Evolutionary conservation across 495 filamentous ascomycete species (phyloP), one percentile per base, ranked within the genome.

Genomic region (Emericellopsis terricola): DNA sequence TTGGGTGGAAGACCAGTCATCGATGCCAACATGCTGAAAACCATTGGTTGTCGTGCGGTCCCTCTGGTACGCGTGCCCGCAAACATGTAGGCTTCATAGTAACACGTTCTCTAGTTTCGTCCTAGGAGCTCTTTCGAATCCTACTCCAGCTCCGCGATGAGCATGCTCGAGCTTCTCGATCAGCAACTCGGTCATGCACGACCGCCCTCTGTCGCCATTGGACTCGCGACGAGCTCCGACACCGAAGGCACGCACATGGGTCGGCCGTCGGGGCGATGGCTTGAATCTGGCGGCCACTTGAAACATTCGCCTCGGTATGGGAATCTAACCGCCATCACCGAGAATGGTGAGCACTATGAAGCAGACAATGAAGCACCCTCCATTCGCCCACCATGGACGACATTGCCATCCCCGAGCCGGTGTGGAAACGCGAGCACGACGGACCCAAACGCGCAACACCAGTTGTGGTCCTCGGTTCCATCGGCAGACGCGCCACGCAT

Each of bases 31-130:
- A 29, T 52, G 11, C 34, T 59, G 9, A 49, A 33, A 35, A 47
- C 57, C 11, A 44, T 62, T 17, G 60, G 60, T 13, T 38, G 43
- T 15, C 48, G 55, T 8, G 16, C 55, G 7, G 46, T 57, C 8
- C 51, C 52, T 8, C 21, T 42, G 49, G 57, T 62, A 48, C 36
- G 43, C 14, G 15, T 19, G 15, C 17, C 28, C 33, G 27, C 36
- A 3, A 3, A 11, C 8, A 10, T 11, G 7, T 19, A 29, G 33
- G 9, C 27, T 19, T 37, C 42, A 35, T 37, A 48, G 27, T 21
- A 31, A 28, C 31, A 29, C 24, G 38, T 39, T 20, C 19, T 33
- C 35, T 23, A 31, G 38, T 11, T 38, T 37, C 7, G 28, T 38
- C n/a, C 28, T 38, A 20, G 36, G 3, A 35, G 33, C 20, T 27